Conservation (phyloP, 1,284 basidiomycete genomes). For the Golubevia pallescens region DNA sequence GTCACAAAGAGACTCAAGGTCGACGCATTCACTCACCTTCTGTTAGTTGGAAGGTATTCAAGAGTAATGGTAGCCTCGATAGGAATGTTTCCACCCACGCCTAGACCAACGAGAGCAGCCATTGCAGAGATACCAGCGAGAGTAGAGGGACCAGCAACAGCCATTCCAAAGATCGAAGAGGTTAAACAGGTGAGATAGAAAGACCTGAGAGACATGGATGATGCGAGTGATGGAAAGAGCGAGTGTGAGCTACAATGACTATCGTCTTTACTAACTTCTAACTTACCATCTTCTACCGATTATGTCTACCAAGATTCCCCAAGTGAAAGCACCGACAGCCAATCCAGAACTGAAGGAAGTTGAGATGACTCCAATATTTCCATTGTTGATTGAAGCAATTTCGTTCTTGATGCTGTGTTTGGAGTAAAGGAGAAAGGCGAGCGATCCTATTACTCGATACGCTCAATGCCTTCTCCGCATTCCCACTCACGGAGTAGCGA, state of each 20-base stretch:
- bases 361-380: conserved; percentile 28
- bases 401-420: conserved; percentile 40
- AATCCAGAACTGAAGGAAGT: conserved; percentile 42
- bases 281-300: conserved; percentile 34
- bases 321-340: conserved; percentile 48
- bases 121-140: conserved; percentile 43
- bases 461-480: no score
- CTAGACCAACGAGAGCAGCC: conserved; percentile 40
- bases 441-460: no score
- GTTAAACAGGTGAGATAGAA: conserved; percentile 50
- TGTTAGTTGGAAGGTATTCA: conserved; percentile 40
- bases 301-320: conserved; percentile 47
- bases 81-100: conserved; percentile 51
- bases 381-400: conserved; percentile 18
- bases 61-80: conserved; percentile 52
- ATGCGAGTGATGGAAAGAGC: no score
- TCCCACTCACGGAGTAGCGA: conserved; percentile 37
- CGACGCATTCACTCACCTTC: not conserved
- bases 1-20: no score
- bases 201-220: conserved; percentile 9
- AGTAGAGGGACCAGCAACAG: conserved; percentile 27
- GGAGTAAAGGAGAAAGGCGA: no score
- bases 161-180: conserved; percentile 44
- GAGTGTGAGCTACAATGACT: no score
- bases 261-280: no score